Conservation (phyloP, 2,329 filamentous ascomycete species). For the Colletotrichum abscissum region DNA sequence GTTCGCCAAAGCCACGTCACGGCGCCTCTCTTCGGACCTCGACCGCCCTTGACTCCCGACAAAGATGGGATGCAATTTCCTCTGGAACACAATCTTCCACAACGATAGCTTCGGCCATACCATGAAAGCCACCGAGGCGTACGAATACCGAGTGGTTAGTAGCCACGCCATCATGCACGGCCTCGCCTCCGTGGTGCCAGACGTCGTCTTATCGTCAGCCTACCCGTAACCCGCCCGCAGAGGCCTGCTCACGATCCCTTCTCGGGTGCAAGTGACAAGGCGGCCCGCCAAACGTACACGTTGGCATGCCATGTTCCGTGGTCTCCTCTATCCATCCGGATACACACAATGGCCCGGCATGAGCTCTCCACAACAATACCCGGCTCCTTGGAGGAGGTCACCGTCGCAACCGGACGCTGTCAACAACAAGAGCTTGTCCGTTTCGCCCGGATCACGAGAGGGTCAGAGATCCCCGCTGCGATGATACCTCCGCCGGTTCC, state of each 20-base stretch:
- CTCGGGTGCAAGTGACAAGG: conserved; percentile 2
- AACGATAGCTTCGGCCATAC: conserved; percentile 24
- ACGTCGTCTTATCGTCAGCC: conserved; percentile 10
- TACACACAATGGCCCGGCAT: not conserved
- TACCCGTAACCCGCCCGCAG: not conserved
- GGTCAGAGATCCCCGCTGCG: conserved; percentile 1
- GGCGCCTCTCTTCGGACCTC: conserved; percentile 13
- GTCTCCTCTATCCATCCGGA: not conserved
- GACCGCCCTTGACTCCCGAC: conserved; percentile 2
- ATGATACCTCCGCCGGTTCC: conserved; percentile 25
- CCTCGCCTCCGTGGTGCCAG: not conserved
- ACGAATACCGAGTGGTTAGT: not conserved
- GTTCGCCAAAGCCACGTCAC: conserved; percentile 10
- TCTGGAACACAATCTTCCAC: not conserved
- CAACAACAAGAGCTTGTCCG: not conserved
- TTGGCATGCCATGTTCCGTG: conserved; percentile 7
- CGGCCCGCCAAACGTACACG: conserved; percentile 4
- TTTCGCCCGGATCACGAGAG: conserved; percentile 19
- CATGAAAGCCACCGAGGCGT: not conserved
- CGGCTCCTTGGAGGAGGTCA: conserved; percentile 12
- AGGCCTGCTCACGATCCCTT: not conserved
- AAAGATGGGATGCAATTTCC: conserved; percentile 13
- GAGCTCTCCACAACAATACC: not conserved
- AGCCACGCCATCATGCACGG: not conserved
- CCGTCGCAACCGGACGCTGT: conserved; percentile 6